phyloP scores from a whole-genome alignment of 179 eudicot species.

The Beta corolliflora region DNA sequence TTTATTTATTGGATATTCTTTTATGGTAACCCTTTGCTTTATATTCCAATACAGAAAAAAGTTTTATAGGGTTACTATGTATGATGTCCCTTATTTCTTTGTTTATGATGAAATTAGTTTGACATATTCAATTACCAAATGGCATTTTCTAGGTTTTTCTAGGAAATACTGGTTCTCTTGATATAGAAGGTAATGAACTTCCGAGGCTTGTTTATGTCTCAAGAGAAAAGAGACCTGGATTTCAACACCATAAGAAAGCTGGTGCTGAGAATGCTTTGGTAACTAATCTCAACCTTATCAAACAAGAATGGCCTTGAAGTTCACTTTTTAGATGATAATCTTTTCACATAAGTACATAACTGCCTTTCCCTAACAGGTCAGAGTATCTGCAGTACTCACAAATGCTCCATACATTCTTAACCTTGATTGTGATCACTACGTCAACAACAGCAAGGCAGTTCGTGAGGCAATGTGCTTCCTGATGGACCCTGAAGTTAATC shows the following conservation, averaged over 20 bases:
- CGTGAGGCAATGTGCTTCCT: conserved; percentile 58
- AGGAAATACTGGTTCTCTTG: conserved; percentile 51
- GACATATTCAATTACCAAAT: background rate
- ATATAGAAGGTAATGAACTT: conserved; percentile 52
- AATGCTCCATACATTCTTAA: conserved; percentile 55
- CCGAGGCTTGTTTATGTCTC: conserved; percentile 60
- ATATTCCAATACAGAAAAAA: too few relatives aligned
- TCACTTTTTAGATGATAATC: background rate
- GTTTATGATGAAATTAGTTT: background rate
- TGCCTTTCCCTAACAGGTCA: conserved; percentile 32
- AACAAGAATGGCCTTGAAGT: background rate
- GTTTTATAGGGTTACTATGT: too few relatives aligned
- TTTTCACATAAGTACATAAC: background rate
- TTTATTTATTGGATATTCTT: background rate
- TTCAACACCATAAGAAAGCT: conserved; percentile 58
- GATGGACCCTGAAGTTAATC: conserved; percentile 48
- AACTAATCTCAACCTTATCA: conserved; percentile 5
- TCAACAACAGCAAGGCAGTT: conserved; percentile 58
- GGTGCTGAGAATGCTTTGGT: conserved; percentile 64
- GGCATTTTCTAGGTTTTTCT: conserved; percentile 41
- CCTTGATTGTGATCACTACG: conserved; percentile 55
- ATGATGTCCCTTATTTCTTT: background rate
- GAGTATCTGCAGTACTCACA: conserved; percentile 56
- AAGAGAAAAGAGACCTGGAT: conserved; percentile 60
- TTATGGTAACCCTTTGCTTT: too few relatives aligned